Evolutionary conservation across 768 basidiomycete genomes (phyloP), one percentile per base, ranked within the genome.

Genomic region (Rhodotorula graminis): DNA sequence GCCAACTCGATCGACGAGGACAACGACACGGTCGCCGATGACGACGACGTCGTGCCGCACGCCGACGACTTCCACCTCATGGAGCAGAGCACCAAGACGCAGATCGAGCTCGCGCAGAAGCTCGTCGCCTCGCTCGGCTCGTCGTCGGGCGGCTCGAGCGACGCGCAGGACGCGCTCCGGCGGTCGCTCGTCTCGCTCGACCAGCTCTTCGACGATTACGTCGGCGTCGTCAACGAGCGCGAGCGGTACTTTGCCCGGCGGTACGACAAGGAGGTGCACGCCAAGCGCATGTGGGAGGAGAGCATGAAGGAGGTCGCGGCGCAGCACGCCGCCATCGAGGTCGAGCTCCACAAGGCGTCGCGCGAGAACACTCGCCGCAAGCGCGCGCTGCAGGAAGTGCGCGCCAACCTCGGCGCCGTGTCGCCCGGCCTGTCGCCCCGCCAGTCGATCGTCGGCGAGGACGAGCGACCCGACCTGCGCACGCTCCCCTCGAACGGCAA

Each of bases 271-370:
- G 85, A 87, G 76, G 82, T 93, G 18, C 85, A 85, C 73, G 85
- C 86, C 37, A 90, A 92, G 78, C 83, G 84, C 19, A 83, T 93
- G 40, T 97, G 94, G 94, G 93, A 95, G 81, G 89, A 92, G 82
- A 94, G 90, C 80, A 81, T 97, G 78, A 87, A 89, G 66, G 86
- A 87, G 3, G 92, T 94, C 15, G 93, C 93, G 1, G 84, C 85
- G 67, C 91, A 95, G 80, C 92, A 93, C 25, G 91, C 92, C 78
- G 85, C 84, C 18, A 84, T 94, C 31, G 94, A 98, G 82, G 82
- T 82, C 69, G 92, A 95, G 81, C 83, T 98, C 67, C 84, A 87
- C 71, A 84, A 82, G 57, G 80, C 81, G 2, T 47, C 63, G 29
- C 42, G 66, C 33, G 69, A 76, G 57, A 74, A 71, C 68, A 70